Conservation (phyloP, 2,329 filamentous ascomycete species). For the Arthrobotrys conoides region DNA sequence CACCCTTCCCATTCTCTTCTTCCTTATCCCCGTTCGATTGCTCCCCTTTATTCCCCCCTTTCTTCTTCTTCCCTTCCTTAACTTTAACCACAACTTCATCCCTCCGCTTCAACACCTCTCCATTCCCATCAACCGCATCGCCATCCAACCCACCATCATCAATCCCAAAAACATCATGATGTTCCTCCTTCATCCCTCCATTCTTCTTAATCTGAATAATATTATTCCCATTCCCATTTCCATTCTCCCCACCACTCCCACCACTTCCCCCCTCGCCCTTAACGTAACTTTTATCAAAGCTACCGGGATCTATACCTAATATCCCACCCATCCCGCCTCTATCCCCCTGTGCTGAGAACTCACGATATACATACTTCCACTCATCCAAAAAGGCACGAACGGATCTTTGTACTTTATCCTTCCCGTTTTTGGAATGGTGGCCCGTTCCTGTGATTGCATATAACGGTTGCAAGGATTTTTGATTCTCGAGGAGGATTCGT, state of each 20-base stretch:
- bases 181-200: neutral
- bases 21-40: neutral
- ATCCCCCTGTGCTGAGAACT: constrained; percentile 97
- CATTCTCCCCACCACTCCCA: constrained; percentile 36
- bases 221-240: constrained; percentile 3
- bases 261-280: constrained; percentile 66
- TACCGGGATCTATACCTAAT: constrained; percentile 77
- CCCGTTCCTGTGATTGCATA: constrained; percentile 98
- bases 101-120: constrained; percentile 35
- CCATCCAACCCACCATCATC: constrained; percentile 36
- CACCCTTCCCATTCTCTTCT: constrained; percentile 44
- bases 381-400: constrained; percentile 92
- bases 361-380: constrained; percentile 94
- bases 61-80: constrained; percentile 38
- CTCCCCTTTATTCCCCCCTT: constrained; percentile 10
- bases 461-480: constrained; percentile 79
- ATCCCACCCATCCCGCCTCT: constrained; percentile 81
- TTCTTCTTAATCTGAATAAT: neutral
- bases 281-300: constrained; percentile 76
- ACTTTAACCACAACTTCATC: constrained; percentile 54
- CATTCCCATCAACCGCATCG: constrained; percentile 42
- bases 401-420: constrained; percentile 97
- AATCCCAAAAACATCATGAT: constrained; percentile 46
- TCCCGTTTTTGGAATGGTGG: constrained; percentile 98
- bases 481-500: constrained; percentile 86